Percentiles rank a stretch among this genome's conserved stretches.
Conservation (phyloP, 768 basidiomycete genomes). For the Lepiota subincarnata region DNA sequence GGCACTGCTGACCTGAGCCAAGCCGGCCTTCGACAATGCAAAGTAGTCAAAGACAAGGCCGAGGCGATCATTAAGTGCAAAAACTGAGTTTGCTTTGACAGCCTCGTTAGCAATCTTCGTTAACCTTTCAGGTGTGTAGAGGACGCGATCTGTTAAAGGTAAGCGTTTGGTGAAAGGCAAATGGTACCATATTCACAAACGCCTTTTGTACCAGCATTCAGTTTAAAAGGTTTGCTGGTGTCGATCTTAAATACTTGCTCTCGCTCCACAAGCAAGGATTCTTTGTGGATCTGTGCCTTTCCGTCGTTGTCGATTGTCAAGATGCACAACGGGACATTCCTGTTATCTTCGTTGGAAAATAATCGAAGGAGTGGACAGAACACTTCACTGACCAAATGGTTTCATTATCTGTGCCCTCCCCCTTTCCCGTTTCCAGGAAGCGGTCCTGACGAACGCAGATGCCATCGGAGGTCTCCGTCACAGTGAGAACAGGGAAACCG, state of each 20-base stretch:
- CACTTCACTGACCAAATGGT: slow-evolving; percentile 65
- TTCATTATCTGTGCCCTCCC: slow-evolving; percentile 77
- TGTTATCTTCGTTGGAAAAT: slow-evolving; percentile 22
- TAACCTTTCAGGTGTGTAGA: slow-evolving; percentile 79
- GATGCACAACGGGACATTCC: slow-evolving; percentile 79
- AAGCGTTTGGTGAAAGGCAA: neutral
- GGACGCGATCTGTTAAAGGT: slow-evolving; percentile 62
- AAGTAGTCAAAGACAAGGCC: slow-evolving; percentile 83
- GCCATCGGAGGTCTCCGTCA: slow-evolving; percentile 68
- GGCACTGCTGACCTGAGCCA: slow-evolving; percentile 69
- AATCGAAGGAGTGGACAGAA: neutral
- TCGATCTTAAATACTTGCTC: slow-evolving; percentile 69
- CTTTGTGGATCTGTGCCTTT: slow-evolving; percentile 53
- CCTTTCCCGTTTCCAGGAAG: slow-evolving; percentile 83
- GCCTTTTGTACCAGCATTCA: slow-evolving; percentile 86
- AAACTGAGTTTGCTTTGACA: slow-evolving; percentile 53
- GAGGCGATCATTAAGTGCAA: slow-evolving; percentile 83
- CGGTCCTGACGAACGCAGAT: slow-evolving; percentile 86
- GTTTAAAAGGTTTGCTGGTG: slow-evolving; percentile 75
- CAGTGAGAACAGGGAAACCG: slow-evolving; percentile 88
- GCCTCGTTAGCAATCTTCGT: slow-evolving; percentile 80
- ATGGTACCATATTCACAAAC: slow-evolving; percentile 66
- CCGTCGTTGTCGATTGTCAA: slow-evolving; percentile 57
- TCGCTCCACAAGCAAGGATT: slow-evolving; percentile 61
- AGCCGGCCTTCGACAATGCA: slow-evolving; percentile 80